These are phyloP conservation scores for Euphrasia arctica DNA, from an alignment of 305 asterid genomes.

Conservation along the genomic window DNA sequence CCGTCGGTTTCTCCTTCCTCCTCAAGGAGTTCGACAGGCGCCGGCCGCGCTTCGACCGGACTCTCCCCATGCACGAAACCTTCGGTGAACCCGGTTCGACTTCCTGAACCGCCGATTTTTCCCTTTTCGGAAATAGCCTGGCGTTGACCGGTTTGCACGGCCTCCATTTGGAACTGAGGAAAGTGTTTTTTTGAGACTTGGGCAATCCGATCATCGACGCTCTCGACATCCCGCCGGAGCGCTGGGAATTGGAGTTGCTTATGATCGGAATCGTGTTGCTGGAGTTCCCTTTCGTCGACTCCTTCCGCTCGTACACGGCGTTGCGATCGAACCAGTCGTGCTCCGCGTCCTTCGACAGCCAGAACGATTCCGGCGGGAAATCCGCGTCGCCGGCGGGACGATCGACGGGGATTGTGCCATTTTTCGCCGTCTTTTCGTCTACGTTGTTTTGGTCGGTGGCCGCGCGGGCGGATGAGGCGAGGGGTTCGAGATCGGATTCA, in stretches of 20 bases:
- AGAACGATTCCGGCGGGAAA: slow-evolving; percentile 80
- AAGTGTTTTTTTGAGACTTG: slow-evolving; percentile 56
- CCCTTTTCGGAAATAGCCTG: slow-evolving; percentile 59
- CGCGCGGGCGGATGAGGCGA: slow-evolving; percentile 37
- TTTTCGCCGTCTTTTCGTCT: neutral
- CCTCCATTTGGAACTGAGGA: slow-evolving; percentile 46
- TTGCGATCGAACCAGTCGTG: slow-evolving; percentile 83
- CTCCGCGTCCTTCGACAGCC: slow-evolving; percentile 83
- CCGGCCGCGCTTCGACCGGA: slow-evolving; percentile 69
- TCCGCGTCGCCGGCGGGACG: slow-evolving; percentile 34
- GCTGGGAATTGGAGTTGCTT: slow-evolving; percentile 45
- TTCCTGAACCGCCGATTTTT: slow-evolving; percentile 34
- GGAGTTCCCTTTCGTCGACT: slow-evolving; percentile 60
- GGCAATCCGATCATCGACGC: slow-evolving; percentile 69
- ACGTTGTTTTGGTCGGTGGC: no score
- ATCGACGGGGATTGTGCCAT: slow-evolving; percentile 22
- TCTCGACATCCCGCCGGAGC: slow-evolving; percentile 49
- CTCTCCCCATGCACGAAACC: slow-evolving; percentile 95
- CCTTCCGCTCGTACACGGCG: slow-evolving; percentile 72
- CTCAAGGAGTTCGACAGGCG: slow-evolving; percentile 47
- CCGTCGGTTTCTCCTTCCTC: slow-evolving; percentile 31
- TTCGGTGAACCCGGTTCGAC: slow-evolving; percentile 87
- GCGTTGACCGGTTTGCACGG: slow-evolving; percentile 39
- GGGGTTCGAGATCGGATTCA: slow-evolving; percentile 57
- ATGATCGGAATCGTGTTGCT: slow-evolving; percentile 25